These are phyloP conservation scores for Solanum sejunctum DNA, from an alignment of 257 asterid species.

Conservation along the genomic window DNA sequence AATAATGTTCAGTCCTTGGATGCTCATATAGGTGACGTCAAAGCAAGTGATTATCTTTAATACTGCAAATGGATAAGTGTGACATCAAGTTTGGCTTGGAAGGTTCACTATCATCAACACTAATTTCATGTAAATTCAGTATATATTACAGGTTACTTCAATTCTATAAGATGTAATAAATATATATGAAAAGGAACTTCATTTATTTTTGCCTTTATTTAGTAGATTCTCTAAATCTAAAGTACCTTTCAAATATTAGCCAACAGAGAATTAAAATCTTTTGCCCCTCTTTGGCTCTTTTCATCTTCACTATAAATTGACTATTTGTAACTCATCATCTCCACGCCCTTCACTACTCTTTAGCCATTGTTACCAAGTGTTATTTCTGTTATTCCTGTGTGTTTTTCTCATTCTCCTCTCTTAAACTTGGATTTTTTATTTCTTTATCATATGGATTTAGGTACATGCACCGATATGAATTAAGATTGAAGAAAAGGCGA, in stretches of 20 bases:
- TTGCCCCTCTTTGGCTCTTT: neutral
- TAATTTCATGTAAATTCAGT: neutral
- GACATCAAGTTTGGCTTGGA: neutral
- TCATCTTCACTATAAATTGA: constrained; percentile 2
- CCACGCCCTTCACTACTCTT: neutral
- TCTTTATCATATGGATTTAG: neutral
- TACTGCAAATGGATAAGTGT: neutral
- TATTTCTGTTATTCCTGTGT: neutral
- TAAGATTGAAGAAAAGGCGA: neutral
- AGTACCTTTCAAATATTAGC: constrained; percentile 5
- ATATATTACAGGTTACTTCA: neutral
- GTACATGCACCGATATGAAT: neutral
- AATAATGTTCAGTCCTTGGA: neutral
- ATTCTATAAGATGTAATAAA: neutral
- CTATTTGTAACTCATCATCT: neutral
- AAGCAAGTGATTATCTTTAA: neutral
- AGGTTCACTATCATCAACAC: neutral
- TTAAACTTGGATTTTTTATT: no score
- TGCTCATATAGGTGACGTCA: neutral
- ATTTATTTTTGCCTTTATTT: neutral
- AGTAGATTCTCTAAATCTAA: neutral
- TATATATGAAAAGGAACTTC: neutral
- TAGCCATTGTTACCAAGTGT: no score
- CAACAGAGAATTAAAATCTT: neutral
- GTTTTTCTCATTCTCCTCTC: neutral